These are phyloP conservation scores for Pyricularia pennisetigena DNA, from an alignment of 2,329 filamentous ascomycete species.

Conservation along the genomic window DNA sequence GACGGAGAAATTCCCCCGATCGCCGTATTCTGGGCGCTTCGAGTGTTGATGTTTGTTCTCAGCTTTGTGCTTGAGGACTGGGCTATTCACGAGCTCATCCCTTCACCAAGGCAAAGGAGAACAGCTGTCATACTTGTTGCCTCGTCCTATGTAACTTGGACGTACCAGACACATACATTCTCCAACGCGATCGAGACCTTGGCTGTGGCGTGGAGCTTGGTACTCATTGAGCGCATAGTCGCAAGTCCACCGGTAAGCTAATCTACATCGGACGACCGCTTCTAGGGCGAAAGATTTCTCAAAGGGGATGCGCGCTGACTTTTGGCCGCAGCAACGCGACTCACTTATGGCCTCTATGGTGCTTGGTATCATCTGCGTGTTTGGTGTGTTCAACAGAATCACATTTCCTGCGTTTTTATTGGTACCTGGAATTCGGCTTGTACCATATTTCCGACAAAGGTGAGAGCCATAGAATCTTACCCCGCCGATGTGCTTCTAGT, in stretches of 20 bases:
- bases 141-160: conserved; percentile 98
- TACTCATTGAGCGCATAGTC: conserved; percentile 79
- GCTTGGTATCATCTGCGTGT: conserved; percentile 71
- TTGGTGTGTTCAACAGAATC: conserved; percentile 91
- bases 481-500: conserved; percentile 2
- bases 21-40: conserved; percentile 80
- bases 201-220: conserved; percentile 84
- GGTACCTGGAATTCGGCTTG: conserved; percentile 70
- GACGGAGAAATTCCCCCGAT: conserved; percentile 72
- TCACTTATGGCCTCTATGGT: conserved; percentile 67
- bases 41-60: conserved; percentile 83
- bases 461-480: conserved; percentile 30
- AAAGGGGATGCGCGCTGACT: not conserved
- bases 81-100: conserved; percentile 87
- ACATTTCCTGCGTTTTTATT: conserved; percentile 92
- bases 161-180: conserved; percentile 95
- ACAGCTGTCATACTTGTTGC: conserved; percentile 76
- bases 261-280: not conserved
- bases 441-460: conserved; percentile 80
- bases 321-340: conserved; percentile 52
- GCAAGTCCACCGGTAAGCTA: conserved; percentile 56
- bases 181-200: conserved; percentile 96
- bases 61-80: conserved; percentile 98
- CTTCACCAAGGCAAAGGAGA: conserved; percentile 60
- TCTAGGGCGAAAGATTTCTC: not conserved